Evolutionary conservation across 2,329 filamentous ascomycete species (phyloP).

Genomic region (Thielaviopsis punctulata): DNA sequence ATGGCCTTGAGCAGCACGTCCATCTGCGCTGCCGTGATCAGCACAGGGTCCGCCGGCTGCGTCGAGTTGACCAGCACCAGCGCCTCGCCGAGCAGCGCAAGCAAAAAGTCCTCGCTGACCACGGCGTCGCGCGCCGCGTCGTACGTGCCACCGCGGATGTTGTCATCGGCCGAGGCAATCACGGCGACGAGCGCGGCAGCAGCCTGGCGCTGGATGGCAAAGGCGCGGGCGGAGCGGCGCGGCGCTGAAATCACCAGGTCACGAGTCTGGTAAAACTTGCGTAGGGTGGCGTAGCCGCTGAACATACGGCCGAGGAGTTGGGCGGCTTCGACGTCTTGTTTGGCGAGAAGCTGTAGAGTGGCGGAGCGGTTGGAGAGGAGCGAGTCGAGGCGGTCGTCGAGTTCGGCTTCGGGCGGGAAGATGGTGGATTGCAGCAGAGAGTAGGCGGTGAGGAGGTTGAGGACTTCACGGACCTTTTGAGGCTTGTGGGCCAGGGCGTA

Average conservation of each 20-base stretch:
- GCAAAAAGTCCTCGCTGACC: conserved; percentile 72
- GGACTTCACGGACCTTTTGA: conserved; percentile 65
- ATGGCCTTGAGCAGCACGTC: conserved; percentile 59
- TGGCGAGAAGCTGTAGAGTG: conserved; percentile 54
- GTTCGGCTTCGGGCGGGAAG: conserved; percentile 52
- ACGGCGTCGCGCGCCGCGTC: conserved; percentile 67
- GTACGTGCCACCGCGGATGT: conserved; percentile 78
- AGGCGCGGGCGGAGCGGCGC: conserved; percentile 29
- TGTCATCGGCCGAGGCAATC: conserved; percentile 71
- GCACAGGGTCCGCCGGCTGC: conserved; percentile 16
- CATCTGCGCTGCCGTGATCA: conserved; percentile 56
- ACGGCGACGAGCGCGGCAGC: conserved; percentile 64
- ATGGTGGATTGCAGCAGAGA: conserved; percentile 72
- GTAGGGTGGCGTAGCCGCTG: conserved; percentile 80
- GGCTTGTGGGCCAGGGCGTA: conserved; percentile 71
- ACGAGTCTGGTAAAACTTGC: conserved; percentile 78
- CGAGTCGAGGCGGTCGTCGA: conserved; percentile 54
- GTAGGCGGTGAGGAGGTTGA: conserved; percentile 74
- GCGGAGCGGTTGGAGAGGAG: conserved; percentile 56
- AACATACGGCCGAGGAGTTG: conserved; percentile 70
- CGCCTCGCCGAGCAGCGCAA: conserved; percentile 69
- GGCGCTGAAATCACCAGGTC: conserved; percentile 31
- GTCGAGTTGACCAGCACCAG: conserved; percentile 50
- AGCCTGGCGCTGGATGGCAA: conserved; percentile 48
- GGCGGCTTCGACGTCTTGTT: conserved; percentile 64